Conservation (phyloP, 495 filamentous ascomycete species). For the Choiromyces venosus region DNA sequence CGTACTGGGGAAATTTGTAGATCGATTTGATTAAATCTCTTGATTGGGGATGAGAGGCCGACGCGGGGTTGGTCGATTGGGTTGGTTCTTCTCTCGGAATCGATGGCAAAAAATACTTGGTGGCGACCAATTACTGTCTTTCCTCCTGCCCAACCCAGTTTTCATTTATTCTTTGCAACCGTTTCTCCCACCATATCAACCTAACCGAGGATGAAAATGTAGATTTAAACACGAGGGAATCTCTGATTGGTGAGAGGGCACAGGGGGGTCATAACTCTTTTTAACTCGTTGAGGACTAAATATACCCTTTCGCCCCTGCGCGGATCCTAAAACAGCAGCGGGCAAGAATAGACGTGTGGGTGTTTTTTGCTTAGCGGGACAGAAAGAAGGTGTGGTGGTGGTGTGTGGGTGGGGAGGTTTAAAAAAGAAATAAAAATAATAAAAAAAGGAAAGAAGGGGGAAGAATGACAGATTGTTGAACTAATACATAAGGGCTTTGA, state of each 20-base stretch:
- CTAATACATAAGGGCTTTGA: not conserved
- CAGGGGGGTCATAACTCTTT: not conserved
- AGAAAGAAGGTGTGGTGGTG: not conserved
- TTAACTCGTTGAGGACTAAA: not conserved
- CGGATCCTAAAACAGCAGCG: conserved; percentile 2
- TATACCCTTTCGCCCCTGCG: not conserved
- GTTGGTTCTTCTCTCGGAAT: too few species aligned
- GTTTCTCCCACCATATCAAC: not conserved
- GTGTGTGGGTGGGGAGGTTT: not conserved
- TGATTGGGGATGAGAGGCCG: not conserved
- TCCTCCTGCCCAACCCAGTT: not conserved
- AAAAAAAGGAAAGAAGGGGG: not conserved
- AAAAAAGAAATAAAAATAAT: not conserved
- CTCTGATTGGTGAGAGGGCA: not conserved
- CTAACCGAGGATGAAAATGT: not conserved
- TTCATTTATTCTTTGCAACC: not conserved
- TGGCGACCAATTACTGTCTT: not conserved
- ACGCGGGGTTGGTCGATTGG: not conserved
- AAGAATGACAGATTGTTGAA: not conserved
- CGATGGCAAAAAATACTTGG: conserved; percentile 2
- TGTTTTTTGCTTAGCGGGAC: not conserved
- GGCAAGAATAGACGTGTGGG: not conserved
- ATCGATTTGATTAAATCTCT: not conserved
- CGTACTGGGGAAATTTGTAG: not conserved
- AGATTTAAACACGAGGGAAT: not conserved